Base-by-base conservation (phyloP, 2,329 filamentous ascomycete species). In the Arthroderma sp. region DNA sequence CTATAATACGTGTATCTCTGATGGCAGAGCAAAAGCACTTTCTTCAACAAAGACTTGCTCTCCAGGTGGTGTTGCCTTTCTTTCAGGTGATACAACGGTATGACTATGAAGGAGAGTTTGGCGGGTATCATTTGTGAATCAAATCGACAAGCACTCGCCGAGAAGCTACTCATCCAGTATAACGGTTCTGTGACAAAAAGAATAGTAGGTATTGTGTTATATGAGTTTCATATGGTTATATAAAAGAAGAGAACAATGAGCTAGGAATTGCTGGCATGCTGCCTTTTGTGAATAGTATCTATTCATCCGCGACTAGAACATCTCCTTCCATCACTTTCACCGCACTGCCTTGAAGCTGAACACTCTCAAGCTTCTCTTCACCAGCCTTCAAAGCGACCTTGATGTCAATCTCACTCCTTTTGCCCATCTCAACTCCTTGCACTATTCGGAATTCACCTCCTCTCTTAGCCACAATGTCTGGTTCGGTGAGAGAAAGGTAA, bases 361-460 rank as follows among this genome's bases (percentile, higher is more conserved):
- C 46, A 37, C 36, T 46, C 42, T 49, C 42, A 37, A 52, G 38
- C 30, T 43, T 46, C 36, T 45, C 47, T 10, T 56, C 51, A 28
- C 51, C 50, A 37, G 61, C 52, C 39, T 59, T 58, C 53, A 71
- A 51, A 40, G 57, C 59, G 34, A 74, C 64, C 31, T 63, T 59
- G 28, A 73, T 61, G 33, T 62, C 60, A 53, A 73, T 71, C 22
- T 70, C 65, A 54, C 70, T 72, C 53, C 57, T 59, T 50, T 69
- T 62, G 29, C 68, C 70, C 66, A 73, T 73, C 58, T 73, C 72
- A 22, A 71, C 64, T 8, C 70, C 71, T 54, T 75, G 70, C 42
- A 62, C 59, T 41, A 72, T 64, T 11, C 38, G 38, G 32, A 50
- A 54, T 5, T 43, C 43, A 10, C 45, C 44, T 11, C 43, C 46